phyloP scores from a whole-genome alignment of 2,329 filamentous ascomycete genomes.

The Talaromyces amestolkiae region DNA sequence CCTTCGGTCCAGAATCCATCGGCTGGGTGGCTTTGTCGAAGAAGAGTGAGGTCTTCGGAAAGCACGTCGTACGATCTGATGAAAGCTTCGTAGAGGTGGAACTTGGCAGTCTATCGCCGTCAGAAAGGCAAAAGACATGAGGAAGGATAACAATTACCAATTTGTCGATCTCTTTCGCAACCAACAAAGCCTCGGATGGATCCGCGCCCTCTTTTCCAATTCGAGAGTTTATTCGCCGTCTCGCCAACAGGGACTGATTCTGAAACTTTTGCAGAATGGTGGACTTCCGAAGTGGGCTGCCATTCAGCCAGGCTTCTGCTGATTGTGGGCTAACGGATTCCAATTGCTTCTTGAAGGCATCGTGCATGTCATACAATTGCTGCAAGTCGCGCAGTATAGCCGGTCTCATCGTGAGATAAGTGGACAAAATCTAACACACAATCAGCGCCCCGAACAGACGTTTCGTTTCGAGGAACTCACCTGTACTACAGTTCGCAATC shows the following conservation, averaged over 20 bases:
- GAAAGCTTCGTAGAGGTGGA: conserved; percentile 89
- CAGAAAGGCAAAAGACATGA: conserved; percentile 39
- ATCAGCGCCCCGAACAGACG: not conserved
- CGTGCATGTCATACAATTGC: conserved; percentile 78
- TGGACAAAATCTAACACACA: conserved; percentile 64
- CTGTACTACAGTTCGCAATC: conserved; percentile 81
- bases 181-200: conserved; percentile 53
- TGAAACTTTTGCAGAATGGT: conserved; percentile 34
- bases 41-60: conserved; percentile 69
- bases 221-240: conserved; percentile 28
- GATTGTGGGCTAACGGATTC: conserved; percentile 69
- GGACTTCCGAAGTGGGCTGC: conserved; percentile 20
- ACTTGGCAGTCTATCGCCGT: conserved; percentile 67
- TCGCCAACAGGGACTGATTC: conserved; percentile 30
- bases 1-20: conserved; percentile 83
- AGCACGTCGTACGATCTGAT: conserved; percentile 85
- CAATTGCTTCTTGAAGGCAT: conserved; percentile 73
- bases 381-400: conserved; percentile 77
- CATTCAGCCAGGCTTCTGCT: conserved; percentile 25
- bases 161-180: conserved; percentile 54
- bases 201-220: conserved; percentile 47
- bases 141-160: conserved; percentile 40
- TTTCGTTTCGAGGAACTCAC: conserved; percentile 46
- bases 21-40: conserved; percentile 65
- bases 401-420: conserved; percentile 67